phyloP scores from a whole-genome alignment of 257 asterid genomes.

The Echites panduratus region DNA sequence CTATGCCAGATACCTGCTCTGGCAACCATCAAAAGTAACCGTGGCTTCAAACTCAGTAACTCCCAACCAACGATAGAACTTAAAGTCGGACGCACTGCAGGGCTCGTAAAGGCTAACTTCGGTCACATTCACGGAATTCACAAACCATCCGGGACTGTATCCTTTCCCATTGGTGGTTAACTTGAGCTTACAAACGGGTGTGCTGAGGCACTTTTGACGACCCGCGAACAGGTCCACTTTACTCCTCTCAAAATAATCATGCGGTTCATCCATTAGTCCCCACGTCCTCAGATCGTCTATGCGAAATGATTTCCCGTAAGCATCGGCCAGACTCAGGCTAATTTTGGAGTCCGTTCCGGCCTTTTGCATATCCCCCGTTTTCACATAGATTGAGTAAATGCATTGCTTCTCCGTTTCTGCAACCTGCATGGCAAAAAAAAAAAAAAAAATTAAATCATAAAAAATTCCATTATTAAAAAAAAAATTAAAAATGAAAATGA shows the following conservation, averaged over 20 bases:
- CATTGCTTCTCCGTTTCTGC: background rate
- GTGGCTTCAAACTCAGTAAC: constrained; percentile 34
- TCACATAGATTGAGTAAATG: background rate
- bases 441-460: too few relatives aligned
- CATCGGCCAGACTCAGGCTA: constrained; percentile 36
- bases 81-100: constrained; percentile 43
- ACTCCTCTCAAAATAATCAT: constrained; percentile 52
- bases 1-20: too few relatives aligned
- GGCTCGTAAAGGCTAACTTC: constrained; percentile 35
- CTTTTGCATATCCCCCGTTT: constrained; percentile 39
- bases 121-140: constrained; percentile 28
- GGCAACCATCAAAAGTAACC: constrained; percentile 20
- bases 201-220: constrained; percentile 35
- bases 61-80: constrained; percentile 52
- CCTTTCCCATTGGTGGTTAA: constrained; percentile 43
- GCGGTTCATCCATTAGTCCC: constrained; percentile 54
- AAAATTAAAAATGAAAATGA: too few relatives aligned
- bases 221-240: constrained; percentile 50
- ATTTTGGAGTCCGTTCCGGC: constrained; percentile 55
- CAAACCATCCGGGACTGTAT: constrained; percentile 30
- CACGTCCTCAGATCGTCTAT: constrained; percentile 39
- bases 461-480: too few relatives aligned
- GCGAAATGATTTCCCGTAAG: constrained; percentile 27
- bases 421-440: too few relatives aligned
- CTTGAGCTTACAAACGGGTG: constrained; percentile 50